Evolutionary conservation across 106 monocot genomes (phyloP).

Genomic region (Hemerocallis citrina): DNA sequence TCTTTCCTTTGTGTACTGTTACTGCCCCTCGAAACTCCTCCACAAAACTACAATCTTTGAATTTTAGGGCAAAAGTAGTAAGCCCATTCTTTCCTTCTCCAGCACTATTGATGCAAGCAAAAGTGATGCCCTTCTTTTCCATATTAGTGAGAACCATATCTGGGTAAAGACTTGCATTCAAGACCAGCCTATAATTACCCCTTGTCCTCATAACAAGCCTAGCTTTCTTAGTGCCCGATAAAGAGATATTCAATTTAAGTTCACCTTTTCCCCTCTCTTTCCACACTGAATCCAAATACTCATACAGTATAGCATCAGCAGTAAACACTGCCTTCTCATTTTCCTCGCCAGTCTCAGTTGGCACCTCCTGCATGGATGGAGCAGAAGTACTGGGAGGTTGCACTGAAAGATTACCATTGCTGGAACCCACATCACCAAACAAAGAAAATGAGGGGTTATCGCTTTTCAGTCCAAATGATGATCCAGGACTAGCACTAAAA

Average conservation of each 20-base stretch:
- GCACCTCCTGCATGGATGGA: conserved; percentile 54
- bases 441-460: too few species aligned
- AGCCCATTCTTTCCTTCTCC: conserved; percentile 51
- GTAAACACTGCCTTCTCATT: conserved; percentile 72
- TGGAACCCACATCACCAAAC: conserved; percentile 25
- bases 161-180: conserved; percentile 84
- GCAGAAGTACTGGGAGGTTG: conserved; percentile 1
- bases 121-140: conserved; percentile 91
- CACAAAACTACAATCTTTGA: conserved; percentile 52
- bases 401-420: conserved; percentile 20
- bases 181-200: conserved; percentile 82
- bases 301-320: conserved; percentile 84
- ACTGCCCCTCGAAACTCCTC: conserved; percentile 73
- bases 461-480: too few species aligned
- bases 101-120: conserved; percentile 82
- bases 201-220: conserved; percentile 86
- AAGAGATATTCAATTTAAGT: conserved; percentile 58
- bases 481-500: conserved; percentile 32
- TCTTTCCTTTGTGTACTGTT: conserved; percentile 55
- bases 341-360: conserved; percentile 90
- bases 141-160: conserved; percentile 80
- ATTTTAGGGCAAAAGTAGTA: conserved; percentile 83
- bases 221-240: conserved; percentile 37
- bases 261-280: conserved; percentile 97
- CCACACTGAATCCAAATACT: conserved; percentile 94